phyloP scores from a whole-genome alignment of 805 yeast species.

The Hanseniaspora taiwanica region DNA sequence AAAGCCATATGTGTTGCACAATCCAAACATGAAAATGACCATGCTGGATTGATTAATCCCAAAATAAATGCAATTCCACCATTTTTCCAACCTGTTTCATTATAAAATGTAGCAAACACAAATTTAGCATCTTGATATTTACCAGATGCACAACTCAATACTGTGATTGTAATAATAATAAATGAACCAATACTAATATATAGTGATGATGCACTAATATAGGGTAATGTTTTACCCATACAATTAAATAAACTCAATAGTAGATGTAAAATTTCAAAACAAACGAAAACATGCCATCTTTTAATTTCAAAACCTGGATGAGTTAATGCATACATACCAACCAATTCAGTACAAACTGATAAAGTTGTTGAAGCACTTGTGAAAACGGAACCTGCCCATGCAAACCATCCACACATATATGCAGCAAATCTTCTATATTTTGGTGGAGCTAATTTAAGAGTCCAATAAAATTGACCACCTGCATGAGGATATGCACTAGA shows the following conservation, averaged over 20 bases:
- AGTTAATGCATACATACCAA: constrained; percentile 34
- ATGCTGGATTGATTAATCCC: constrained; percentile 57
- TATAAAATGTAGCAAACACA: constrained; percentile 45
- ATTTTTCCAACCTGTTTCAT: constrained; percentile 49
- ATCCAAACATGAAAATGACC: constrained; percentile 60
- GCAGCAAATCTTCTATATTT: constrained; percentile 32
- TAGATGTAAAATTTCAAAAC: constrained; percentile 35
- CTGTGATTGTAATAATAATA: constrained; percentile 40
- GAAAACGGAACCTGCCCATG: constrained; percentile 52
- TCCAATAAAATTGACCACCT: constrained; percentile 57
- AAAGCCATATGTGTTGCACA: constrained; percentile 66
- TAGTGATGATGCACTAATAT: constrained; percentile 36
- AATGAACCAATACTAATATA: constrained; percentile 44
- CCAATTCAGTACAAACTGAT: constrained; percentile 39
- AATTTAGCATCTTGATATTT: constrained; percentile 39
- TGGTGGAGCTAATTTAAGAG: constrained; percentile 41
- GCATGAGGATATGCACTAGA: constrained; percentile 47
- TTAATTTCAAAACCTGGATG: constrained; percentile 26
- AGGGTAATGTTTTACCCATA: constrained; percentile 41
- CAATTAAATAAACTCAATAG: constrained; percentile 39
- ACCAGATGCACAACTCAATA: constrained; percentile 44
- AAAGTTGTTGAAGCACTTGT: constrained; percentile 51
- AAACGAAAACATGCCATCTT: constrained; percentile 46
- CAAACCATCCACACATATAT: constrained; percentile 50
- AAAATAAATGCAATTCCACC: constrained; percentile 51